Evolutionary conservation across 345 rosid genomes (phyloP), one percentile per base, ranked within the genome.

Genomic region (Ceriops tagal): DNA sequence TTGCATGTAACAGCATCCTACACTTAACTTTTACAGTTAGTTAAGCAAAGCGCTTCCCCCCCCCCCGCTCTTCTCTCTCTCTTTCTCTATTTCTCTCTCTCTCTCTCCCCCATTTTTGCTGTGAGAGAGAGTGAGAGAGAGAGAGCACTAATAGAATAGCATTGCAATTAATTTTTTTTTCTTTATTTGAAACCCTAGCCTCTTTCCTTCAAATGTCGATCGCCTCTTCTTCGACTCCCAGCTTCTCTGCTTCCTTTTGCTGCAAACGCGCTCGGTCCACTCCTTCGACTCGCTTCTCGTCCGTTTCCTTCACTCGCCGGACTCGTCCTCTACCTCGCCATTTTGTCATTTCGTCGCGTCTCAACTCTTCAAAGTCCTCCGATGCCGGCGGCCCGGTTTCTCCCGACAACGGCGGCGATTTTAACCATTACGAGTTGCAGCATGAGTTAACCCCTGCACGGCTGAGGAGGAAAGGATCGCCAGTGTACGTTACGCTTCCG

Each of bases 401-500:
- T 63, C 85, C 71, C 47, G 76, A 75, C 61, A 77, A 74, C 73
- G 80, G 80, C 66, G 78, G 70, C 15, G 59, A 52, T 13, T 47
- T 64, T 57, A 68, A 67, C 61, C 65, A 52, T 61, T 65, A 79
- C 59, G 80, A 79, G 66, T 57, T 74, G 37, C 81, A 66, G 49
- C 76, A 77, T 13, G 65, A 28, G 47, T 32, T 73, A 16, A 35
- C 66, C 11, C 66, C 66, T 58, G 51, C 60, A 35, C 67, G 65
- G 55, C 61, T 61, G 19, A 62, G 66, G 22, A 30, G 56, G 76
- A 56, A 37, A 32, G 86, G 81, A 26, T 77, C 79, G 58, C 81
- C 85, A 28, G 86, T 85, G 63, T 83, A 67, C 55, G 89, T 85
- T 47, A 77, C 75, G 76, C 79, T 85, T n/a, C 89, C 89, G 6